Evolutionary conservation across 2,329 filamentous ascomycete species (phyloP).

Genomic region (Ascochyta koolunga): DNA sequence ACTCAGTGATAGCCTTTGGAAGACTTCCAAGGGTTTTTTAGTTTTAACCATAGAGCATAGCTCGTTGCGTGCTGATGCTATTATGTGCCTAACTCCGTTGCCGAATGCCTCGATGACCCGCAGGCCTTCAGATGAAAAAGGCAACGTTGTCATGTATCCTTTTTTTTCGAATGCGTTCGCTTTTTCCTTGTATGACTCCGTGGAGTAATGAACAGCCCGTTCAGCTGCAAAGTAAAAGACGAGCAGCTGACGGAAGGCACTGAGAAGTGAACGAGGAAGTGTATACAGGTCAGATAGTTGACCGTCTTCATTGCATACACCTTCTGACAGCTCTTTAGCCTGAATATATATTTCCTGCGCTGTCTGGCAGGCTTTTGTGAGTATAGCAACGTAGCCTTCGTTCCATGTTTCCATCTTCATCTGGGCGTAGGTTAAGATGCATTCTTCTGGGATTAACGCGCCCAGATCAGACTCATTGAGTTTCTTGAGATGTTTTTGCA

Average conservation of each 20-base stretch:
- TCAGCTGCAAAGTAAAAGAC: slow-evolving; percentile 37
- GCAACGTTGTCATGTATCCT: background rate
- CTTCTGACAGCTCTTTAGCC: slow-evolving; percentile 31
- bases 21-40: slow-evolving; percentile 8
- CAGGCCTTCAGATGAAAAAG: slow-evolving; percentile 20
- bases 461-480: background rate
- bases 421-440: slow-evolving; percentile 29
- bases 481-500: slow-evolving; percentile 24
- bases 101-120: slow-evolving; percentile 28
- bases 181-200: background rate
- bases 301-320: slow-evolving; percentile 35
- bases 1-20: slow-evolving; percentile 30
- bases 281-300: slow-evolving; percentile 33
- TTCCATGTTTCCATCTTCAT: slow-evolving; percentile 29
- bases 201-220: slow-evolving; percentile 28
- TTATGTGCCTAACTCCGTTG: slow-evolving; percentile 15
- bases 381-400: slow-evolving; percentile 17
- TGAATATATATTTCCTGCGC: slow-evolving; percentile 19
- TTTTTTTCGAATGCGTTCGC: background rate
- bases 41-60: slow-evolving; percentile 37
- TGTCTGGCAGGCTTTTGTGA: slow-evolving; percentile 21
- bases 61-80: slow-evolving; percentile 27
- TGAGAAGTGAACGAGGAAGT: slow-evolving; percentile 29
- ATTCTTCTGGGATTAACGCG: slow-evolving; percentile 19
- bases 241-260: slow-evolving; percentile 29